Evolutionary conservation across 2,329 filamentous ascomycete species (phyloP), one percentile per base, ranked within the genome.

Genomic region (Trichoderma sp.): DNA sequence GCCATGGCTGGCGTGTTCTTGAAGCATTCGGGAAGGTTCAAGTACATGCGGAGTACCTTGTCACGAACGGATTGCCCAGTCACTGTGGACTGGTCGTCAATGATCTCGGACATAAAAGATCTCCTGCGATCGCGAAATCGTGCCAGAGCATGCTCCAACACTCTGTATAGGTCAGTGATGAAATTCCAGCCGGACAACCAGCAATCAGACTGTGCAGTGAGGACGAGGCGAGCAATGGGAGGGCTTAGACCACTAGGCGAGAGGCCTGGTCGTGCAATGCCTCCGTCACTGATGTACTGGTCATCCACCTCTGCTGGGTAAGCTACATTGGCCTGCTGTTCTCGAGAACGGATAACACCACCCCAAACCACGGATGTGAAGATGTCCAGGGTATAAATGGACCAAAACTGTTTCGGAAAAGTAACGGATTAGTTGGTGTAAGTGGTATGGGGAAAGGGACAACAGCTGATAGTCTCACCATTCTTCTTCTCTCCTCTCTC

Each of bases 111-210:
- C 32, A 75, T 60, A 15, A 76, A 73, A 4, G 75, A 73, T 30
- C 73, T 39, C 58, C 71, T 57, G 6, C 71, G 70, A 43, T 75
- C 74, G 15, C 77, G 73, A 68, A 77, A 75, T 12, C 75, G 76
- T n/a, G 74, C 77, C 58, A 81, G 72, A 12, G 83, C 84, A 73
- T 89, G 86, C 74, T 89, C 87, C 18, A 89, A 78, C 9, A 89
- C 81, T 6, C 86, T 84, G 74, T 88, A 89, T 0, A 89, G 78
- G 74, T 89, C 86, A 0, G 86, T 88, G 7, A 84, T 86, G 72
- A 88, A 88, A 76, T 89, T 89, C 86, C 86, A 89, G 21, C 87
- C 87, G 56, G 82, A 81, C 8, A 89, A 78, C 87, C 87, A 89
- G 71, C 80, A 81, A 26, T 76, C 72, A 18, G 73, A 69, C 34